Base-by-base conservation (phyloP, 2,329 filamentous ascomycete genomes). In the Colletotrichum sp. region DNA sequence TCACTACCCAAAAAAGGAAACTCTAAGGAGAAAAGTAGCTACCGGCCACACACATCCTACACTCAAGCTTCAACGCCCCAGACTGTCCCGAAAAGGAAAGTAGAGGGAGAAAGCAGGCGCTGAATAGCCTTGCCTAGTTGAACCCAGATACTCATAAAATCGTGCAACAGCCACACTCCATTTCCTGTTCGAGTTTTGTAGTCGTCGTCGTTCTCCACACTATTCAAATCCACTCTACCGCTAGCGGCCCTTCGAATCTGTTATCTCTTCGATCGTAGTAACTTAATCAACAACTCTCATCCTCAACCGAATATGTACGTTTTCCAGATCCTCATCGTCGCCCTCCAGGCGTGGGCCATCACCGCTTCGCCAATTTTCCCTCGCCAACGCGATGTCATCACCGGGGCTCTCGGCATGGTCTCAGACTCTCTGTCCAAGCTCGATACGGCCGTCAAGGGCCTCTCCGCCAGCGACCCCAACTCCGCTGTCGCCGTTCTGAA, bases 271-370 rank as follows among this genome's bases (percentile, higher is more conserved):
- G n/a, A 36, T 55, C 43, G 12, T 52, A 36, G 34, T 34, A 65
- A 26, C 6, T 13, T 66, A 66, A 71, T 71, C 18, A 66, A 15
- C n/a, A 56, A 52, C 24, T 38, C 24, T 38, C 36, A 28, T 28
- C 9, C 16, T 24, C 9, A 36, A 24, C 16, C 10, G 43, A 73
- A 73, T 28, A 73, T 76, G 70, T 38, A 65, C 48, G 65, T 34
- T 7, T 30, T 72, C 7, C 58, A 48, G 28, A 18, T 76, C n/a
- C 58, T 76, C 56, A 28, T 61, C 28, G 70, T 65, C 58, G 64
- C 73, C 48, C 70, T 76, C 26, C 70, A 76, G 64, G 70, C 65
- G 70, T 76, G 65, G 73, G 73, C 64, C 56, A 73, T 76, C 58
- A 18, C 73, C 58, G 73, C 73, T 21, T 56, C 64, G 6, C 73